Evolutionary conservation across 345 rosid species (phyloP).

Genomic region (Arabidopsis arenosa): DNA sequence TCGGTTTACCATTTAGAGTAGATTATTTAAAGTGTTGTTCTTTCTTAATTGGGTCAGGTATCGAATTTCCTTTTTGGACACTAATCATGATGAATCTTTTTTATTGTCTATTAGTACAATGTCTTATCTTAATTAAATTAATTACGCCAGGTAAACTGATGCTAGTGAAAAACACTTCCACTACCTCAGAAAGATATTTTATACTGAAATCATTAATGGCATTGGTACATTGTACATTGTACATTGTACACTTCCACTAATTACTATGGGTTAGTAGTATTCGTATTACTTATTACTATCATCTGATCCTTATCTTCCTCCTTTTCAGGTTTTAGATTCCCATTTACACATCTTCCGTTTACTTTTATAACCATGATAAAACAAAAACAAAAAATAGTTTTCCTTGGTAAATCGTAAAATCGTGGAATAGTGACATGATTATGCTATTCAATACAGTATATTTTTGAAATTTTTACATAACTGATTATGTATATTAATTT

Average conservation of each 20-base stretch:
- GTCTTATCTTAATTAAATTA: constrained; percentile 4
- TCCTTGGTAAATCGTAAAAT: not conserved
- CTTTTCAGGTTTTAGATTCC: not conserved
- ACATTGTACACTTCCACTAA: not conserved
- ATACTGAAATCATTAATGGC: constrained; percentile 7
- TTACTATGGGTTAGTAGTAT: not conserved
- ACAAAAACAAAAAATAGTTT: not conserved
- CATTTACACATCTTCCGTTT: not conserved
- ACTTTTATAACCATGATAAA: not conserved
- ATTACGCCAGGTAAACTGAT: constrained; percentile 8
- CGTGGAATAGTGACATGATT: not conserved
- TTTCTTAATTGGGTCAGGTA: constrained; percentile 35
- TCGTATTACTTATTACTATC: not conserved
- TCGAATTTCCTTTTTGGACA: constrained; percentile 32
- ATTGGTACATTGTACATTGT: constrained; percentile 24
- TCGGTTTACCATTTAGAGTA: not conserved
- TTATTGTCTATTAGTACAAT: constrained; percentile 18
- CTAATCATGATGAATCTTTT: constrained; percentile 35
- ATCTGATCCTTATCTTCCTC: constrained; percentile 9
- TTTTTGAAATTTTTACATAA: not conserved
- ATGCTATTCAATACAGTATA: not conserved
- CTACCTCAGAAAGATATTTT: constrained; percentile 14
- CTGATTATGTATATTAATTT: not conserved
- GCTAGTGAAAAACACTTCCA: constrained; percentile 31
- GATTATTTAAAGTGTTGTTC: constrained; percentile 1